Evolutionary conservation across 805 yeast genomes (phyloP), one percentile per base, ranked within the genome.

Genomic region (Candida orba): DNA sequence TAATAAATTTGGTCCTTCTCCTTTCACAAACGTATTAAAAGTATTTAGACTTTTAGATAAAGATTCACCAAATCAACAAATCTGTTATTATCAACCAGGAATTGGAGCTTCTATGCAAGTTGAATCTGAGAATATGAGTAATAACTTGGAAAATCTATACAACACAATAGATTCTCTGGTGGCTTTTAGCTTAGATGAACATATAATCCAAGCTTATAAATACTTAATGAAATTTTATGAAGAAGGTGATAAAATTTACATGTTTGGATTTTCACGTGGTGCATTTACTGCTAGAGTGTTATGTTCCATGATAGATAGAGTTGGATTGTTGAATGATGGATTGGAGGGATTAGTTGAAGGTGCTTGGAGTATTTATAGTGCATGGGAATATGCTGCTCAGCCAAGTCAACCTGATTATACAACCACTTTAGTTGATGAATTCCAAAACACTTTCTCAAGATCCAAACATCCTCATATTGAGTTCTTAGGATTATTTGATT

Each of bases 21-120:
- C 81, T 0, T 72, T 71, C 43, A 69, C 83, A 1, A 79, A 78
- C 51, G 73, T 76, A 1, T 57, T 80, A 36, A 75, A 74, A 51
- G 46, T 79, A 13, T 80, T 71, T 55, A 64, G 73, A 35, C 61
- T 79, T 60, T 53, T 79, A 30, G 78, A 74, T 13, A 75, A 72
- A 45, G 68, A 67, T 36, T 58, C 63, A 22, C 54, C 64, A 3
- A 39, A 44, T 5, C 40, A 49, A 7, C 84, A 79, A 50, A 48
- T 75, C 33, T 79, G 84, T 52, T 79, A 79, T 52, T 80, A 80
- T 52, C 85, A 80, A 52, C 82, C 86, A 2, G 87, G 87, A 0
- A 71, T 81, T 23, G 87, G 88, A 1, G 71, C 75, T 10, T 62
- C 68, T 4, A 71, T 77, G 48, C 59, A 65, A 15, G 66, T 72